Conservation (phyloP, 139 green algal genomes). For the Spirogloea muscicola region DNA sequence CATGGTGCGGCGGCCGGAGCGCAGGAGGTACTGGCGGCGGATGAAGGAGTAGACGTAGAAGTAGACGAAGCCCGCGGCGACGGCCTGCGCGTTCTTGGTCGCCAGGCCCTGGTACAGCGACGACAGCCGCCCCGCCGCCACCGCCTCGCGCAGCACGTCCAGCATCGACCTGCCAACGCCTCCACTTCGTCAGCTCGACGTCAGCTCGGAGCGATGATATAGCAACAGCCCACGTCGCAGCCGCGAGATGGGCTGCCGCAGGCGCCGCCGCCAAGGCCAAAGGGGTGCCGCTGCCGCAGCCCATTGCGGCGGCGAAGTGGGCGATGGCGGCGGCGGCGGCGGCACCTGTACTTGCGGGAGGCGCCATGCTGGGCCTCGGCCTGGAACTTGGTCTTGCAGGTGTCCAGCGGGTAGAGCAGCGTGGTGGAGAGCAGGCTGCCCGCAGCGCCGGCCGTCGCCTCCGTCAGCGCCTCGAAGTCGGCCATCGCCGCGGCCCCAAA, state of each 20-base stretch:
- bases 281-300: no score
- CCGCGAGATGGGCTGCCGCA: no score
- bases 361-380: slow-evolving; percentile 23
- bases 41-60: slow-evolving; percentile 53
- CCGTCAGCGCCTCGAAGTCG: slow-evolving; percentile 23
- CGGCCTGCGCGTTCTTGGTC: slow-evolving; percentile 45
- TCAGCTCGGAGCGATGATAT: no score
- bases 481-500: no score
- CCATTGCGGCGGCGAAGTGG: no score
- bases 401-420: slow-evolving; percentile 51
- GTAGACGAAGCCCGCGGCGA: slow-evolving; percentile 49
- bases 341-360: slow-evolving; percentile 6
- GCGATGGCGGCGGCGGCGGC: no score
- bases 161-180: slow-evolving; percentile 11
- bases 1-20: slow-evolving; percentile 9
- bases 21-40: slow-evolving; percentile 29
- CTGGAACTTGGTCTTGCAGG: slow-evolving; percentile 50
- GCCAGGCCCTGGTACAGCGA: slow-evolving; percentile 46
- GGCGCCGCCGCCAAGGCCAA: no score
- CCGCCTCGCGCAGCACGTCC: slow-evolving; percentile 33
- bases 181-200: no score
- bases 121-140: slow-evolving; percentile 4
- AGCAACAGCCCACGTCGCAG: no score
- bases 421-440: slow-evolving; percentile 47
- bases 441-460: slow-evolving; percentile 44